Conservation (phyloP, 164 flowering plant species). For the Vitis riparia region DNA sequence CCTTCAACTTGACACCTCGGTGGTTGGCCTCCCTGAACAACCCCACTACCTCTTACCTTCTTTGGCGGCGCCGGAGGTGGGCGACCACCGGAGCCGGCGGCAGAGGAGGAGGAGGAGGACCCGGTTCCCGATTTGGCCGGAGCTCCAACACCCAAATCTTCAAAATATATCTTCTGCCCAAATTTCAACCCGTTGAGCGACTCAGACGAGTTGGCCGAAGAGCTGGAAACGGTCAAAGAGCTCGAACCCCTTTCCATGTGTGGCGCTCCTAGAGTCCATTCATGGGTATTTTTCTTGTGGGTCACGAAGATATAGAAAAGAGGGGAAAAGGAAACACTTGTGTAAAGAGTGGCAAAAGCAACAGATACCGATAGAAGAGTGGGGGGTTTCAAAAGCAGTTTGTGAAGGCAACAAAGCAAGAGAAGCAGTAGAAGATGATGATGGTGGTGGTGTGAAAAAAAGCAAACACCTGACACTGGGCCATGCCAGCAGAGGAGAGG, state of each 20-base stretch:
- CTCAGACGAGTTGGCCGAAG: slow-evolving; percentile 40
- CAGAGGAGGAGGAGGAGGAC: slow-evolving; percentile 13
- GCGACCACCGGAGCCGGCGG: slow-evolving; percentile 11
- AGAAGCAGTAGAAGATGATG: slow-evolving; percentile 2
- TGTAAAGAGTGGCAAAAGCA: not conserved
- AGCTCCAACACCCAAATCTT: slow-evolving; percentile 51
- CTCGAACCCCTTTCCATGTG: slow-evolving; percentile 49
- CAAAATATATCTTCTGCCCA: slow-evolving; percentile 79
- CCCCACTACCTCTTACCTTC: slow-evolving; percentile 41
- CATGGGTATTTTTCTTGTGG: slow-evolving; percentile 21
- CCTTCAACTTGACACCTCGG: slow-evolving; percentile 93
- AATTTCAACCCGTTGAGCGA: slow-evolving; percentile 66
- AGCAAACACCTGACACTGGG: slow-evolving; percentile 50
- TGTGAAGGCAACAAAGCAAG: slow-evolving; percentile 2
- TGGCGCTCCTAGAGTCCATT: slow-evolving; percentile 26
- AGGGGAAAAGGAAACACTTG: not conserved
- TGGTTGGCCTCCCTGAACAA: slow-evolving; percentile 48
- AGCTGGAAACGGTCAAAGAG: slow-evolving; percentile 36
- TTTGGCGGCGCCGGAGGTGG: slow-evolving; percentile 26
- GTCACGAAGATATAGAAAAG: not conserved
- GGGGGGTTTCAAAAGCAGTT: not conserved
- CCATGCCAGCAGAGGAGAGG: slow-evolving; percentile 41
- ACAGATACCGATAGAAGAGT: not conserved
- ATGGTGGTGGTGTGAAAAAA: slow-evolving; percentile 21
- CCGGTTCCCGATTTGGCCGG: slow-evolving; percentile 26